A percentile compares a stretch with the other conserved stretches of the same genome.
Conservation (phyloP, 2,329 filamentous ascomycete species). For the Penicillium sp. region DNA sequence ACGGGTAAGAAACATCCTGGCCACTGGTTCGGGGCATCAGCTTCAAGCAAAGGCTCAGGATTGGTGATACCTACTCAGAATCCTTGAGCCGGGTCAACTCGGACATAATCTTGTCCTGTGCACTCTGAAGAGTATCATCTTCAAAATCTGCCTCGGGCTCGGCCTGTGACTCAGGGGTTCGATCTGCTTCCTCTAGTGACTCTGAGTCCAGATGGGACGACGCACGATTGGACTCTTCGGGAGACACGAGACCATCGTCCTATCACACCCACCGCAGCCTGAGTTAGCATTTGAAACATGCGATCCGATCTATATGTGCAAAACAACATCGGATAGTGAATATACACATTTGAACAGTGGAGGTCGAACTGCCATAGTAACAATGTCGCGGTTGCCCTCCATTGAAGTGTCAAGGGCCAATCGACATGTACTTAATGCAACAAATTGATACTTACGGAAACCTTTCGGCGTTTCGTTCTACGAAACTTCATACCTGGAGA, state of each 20-base stretch:
- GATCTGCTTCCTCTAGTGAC: slow-evolving; percentile 25
- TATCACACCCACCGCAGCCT: slow-evolving; percentile 4
- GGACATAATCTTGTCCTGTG: slow-evolving; percentile 79
- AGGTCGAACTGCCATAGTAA: not conserved
- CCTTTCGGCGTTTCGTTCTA: slow-evolving; percentile 55
- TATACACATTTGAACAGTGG: not conserved
- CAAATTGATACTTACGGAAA: slow-evolving; percentile 51
- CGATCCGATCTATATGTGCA: not conserved
- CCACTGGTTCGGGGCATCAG: slow-evolving; percentile 44
- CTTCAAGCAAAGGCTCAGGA: not conserved
- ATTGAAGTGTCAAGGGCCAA: not conserved
- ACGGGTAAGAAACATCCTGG: slow-evolving; percentile 69
- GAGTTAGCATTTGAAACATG: not conserved
- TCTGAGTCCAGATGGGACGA: slow-evolving; percentile 21
- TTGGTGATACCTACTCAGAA: slow-evolving; percentile 41
- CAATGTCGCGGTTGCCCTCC: not conserved
- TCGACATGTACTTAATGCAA: not conserved
- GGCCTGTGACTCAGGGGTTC: slow-evolving; percentile 28
- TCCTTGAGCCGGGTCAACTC: slow-evolving; percentile 51
- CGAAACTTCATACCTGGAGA: slow-evolving; percentile 52
- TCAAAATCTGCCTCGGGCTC: slow-evolving; percentile 62
- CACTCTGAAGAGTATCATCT: slow-evolving; percentile 75
- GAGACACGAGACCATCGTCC: slow-evolving; percentile 16
- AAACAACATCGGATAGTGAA: not conserved
- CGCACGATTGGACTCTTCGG: slow-evolving; percentile 22